A percentile compares a stretch with the other conserved stretches of the same genome.
phyloP scores from a whole-genome alignment of 164 flowering plant species.

The Umbellularia californica region DNA sequence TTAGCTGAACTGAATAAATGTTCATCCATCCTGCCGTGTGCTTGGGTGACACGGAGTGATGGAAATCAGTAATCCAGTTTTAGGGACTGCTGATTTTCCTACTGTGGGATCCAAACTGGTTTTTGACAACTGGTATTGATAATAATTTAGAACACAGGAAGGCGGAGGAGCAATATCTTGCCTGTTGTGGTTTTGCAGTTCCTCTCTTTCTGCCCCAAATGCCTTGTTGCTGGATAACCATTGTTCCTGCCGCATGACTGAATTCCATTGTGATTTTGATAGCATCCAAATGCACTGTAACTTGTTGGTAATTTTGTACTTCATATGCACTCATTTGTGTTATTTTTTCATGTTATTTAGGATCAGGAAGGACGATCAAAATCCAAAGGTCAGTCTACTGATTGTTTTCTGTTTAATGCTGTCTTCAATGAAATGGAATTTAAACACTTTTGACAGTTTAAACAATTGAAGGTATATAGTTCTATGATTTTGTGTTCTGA shows the following conservation, averaged over 20 bases:
- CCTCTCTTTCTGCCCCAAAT: too few relatives aligned
- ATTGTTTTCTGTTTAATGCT: not conserved
- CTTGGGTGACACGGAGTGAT: not conserved
- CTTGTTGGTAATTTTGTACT: not conserved
- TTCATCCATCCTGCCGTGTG: not conserved
- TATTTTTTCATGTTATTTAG: conserved; percentile 17
- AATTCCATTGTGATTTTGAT: too few relatives aligned
- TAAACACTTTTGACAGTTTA: not conserved
- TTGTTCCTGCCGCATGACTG: not conserved
- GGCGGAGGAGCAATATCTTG: not conserved
- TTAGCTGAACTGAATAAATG: not conserved
- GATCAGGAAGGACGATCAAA: conserved; percentile 41
- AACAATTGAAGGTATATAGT: not conserved
- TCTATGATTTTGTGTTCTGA: not conserved
- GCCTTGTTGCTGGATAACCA: not conserved
- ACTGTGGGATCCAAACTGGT: not conserved
- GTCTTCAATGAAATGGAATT: not conserved
- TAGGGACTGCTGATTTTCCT: not conserved
- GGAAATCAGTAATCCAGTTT: not conserved
- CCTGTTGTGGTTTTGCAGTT: not conserved
- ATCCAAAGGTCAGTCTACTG: conserved; percentile 45
- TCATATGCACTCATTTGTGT: conserved; percentile 1
- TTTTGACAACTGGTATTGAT: not conserved
- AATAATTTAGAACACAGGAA: not conserved
- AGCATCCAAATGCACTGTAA: not conserved